Base-by-base conservation (phyloP, 2,329 filamentous ascomycete genomes). In the Ascosphaera apis region DNA sequence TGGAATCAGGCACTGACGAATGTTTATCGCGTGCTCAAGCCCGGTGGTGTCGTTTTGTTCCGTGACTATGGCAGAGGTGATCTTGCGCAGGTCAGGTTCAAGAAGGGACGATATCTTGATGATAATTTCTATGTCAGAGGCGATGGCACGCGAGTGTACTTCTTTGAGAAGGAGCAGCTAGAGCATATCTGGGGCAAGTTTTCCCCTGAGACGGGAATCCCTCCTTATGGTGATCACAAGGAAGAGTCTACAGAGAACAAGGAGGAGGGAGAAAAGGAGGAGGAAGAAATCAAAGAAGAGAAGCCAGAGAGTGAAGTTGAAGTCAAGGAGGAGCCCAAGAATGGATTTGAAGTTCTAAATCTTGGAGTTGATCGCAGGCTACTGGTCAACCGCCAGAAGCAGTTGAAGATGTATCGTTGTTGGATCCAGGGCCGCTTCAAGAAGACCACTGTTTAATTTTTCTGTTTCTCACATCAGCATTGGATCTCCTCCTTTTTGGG, bases 81-180 rank as follows among this genome's bases (percentile, higher is more conserved):
- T 56, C 64, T 98, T 41, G 86, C 88, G 13, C 88, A 98, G 61
- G 88, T 98, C 41, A 70, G 88, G 40, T 95, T 98, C 62, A 91
- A 88, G 60, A 93, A 92, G 59, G 82, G 82, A 9, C 68, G 88
- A 30, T 95, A 86, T 49, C 66, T 98, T 50, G 80, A 83, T 38
- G 88, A 95, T 56, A 98, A 95, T 51, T 98, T 98, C 48, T 98
- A 98, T 53, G 79, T 93, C 32, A 66, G 88, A 23, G 88, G 88
- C 1, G 88, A 98, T 53, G 88, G 88, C 1, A 98, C 88, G 3
- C 69, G 88, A 4, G 88, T 98, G 0, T 98, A 95, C 56, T 98
- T 98, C 56, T 98, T 98, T 49, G 86, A 93, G 39, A 66, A 73
- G 53, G 74, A 84, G 23, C 76, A 98, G 57, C 61, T 98, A 37